Evolutionary conservation across 2,329 filamentous ascomycete genomes (phyloP), one percentile per base, ranked within the genome.

Genomic region (Venturia carpophila): DNA sequence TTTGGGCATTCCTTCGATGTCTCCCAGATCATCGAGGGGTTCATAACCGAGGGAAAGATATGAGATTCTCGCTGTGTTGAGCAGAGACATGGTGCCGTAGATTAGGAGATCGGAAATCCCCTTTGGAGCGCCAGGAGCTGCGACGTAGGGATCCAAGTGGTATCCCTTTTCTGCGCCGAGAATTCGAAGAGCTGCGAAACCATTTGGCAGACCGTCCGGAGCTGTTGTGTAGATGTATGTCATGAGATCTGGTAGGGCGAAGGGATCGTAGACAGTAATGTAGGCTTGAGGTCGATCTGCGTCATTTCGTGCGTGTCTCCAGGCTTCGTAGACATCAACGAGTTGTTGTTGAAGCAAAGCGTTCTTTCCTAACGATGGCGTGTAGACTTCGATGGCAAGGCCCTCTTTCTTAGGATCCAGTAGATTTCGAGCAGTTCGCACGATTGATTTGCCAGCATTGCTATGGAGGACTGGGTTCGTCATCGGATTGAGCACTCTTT

Each of bases 111-210:
- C 77, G 10, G 71, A 75, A 21, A 78, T 72, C 4, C 76, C 76
- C 64, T 71, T 74, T 0, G 74, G 72, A 4, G 74, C 72, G 0
- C 69, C 70, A 0, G 75, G 74, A 4, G 69, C 68, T 0, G 74
- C 74, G 21, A 77, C 73, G 64, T 71, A 77, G 0, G 76, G 77
- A 58, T 79, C 77, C n/a, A 79, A 65, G 64, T 79, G 77, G 65
- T 77, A 78, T 17, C 76, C 77, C 3, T 70, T 67, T 19, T 73
- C 71, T 5, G 71, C 71, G 30, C 75, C 75, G 13, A 78, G 69
- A 21, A 70, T 72, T 11, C 77, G 73, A 1, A 79, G 69, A 1
- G 74, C 77, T 0, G 76, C 76, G 55, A 78, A 77, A 0, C 76
- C 76, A 60, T 74, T 75, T 10, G 73, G 69, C 0, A 24, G 60